Evolutionary conservation across 108 stramenopile genomes (phyloP).

Genomic region (Asterionellopsis glacialis): DNA sequence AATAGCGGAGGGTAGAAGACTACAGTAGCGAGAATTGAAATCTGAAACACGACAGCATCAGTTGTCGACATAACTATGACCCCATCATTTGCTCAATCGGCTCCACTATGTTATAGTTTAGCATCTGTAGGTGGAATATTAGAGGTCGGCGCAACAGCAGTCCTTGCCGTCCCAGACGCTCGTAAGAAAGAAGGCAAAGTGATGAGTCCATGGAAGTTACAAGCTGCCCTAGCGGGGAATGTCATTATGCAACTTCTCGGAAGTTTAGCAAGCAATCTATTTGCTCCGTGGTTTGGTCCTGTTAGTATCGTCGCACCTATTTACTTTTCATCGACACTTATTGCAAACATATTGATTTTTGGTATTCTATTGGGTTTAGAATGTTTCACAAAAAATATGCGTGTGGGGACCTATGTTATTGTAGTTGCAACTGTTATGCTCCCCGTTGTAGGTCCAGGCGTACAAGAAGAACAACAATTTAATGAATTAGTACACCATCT

Average conservation of each 20-base stretch:
- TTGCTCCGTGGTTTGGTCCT: slow-evolving; percentile 42
- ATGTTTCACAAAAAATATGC: slow-evolving; percentile 20
- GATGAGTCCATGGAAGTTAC: not conserved
- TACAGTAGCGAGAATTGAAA: too few relatives aligned
- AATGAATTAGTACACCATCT: slow-evolving; percentile 13
- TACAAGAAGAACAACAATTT: slow-evolving; percentile 21
- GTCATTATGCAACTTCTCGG: slow-evolving; percentile 19
- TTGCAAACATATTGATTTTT: slow-evolving; percentile 31
- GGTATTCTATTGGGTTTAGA: slow-evolving; percentile 23
- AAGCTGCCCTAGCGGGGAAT: slow-evolving; percentile 18
- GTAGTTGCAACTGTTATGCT: slow-evolving; percentile 26
- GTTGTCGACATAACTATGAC: too few relatives aligned
- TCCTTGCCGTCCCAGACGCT: slow-evolving; percentile 24
- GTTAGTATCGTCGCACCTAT: slow-evolving; percentile 26
- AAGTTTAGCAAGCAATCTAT: slow-evolving; percentile 13
- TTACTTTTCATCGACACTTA: slow-evolving; percentile 16
- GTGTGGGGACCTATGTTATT: slow-evolving; percentile 34
- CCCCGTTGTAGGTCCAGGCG: slow-evolving; percentile 31
- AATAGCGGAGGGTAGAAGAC: too few relatives aligned
- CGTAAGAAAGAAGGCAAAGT: slow-evolving; percentile 17
- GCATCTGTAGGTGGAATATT: slow-evolving; percentile 28
- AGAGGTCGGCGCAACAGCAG: slow-evolving; percentile 28
- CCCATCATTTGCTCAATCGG: slow-evolving; percentile 13
- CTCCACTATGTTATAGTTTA: slow-evolving; percentile 17
- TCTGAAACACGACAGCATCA: too few relatives aligned